Evolutionary conservation across 2,329 filamentous ascomycete species (phyloP).

Genomic region (Byssothecium circinans): DNA sequence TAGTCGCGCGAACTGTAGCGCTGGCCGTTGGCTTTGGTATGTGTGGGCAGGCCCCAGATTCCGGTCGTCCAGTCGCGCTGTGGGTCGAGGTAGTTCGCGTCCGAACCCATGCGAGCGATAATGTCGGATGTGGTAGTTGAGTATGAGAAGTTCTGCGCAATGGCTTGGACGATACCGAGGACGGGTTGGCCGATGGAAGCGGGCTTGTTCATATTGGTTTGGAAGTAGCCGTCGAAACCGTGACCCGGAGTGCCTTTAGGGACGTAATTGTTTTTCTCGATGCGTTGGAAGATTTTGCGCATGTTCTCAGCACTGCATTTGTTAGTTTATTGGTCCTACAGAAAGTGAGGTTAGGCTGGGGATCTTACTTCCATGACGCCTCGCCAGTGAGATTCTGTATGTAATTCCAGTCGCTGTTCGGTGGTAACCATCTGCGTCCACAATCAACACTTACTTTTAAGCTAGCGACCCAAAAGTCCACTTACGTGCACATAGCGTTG

Average conservation of each 20-base stretch:
- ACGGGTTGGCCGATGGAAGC: constrained; percentile 49
- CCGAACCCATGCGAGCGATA: constrained; percentile 46
- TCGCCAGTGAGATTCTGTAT: constrained; percentile 63
- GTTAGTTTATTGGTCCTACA: background rate
- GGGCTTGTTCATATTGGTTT: constrained; percentile 54
- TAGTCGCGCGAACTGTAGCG: constrained; percentile 60
- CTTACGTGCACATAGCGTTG: constrained; percentile 49
- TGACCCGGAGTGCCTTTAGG: constrained; percentile 50
- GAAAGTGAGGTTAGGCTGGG: background rate
- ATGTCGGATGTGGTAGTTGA: constrained; percentile 54
- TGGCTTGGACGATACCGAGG: constrained; percentile 36
- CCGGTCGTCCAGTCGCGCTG: constrained; percentile 52
- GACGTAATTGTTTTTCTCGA: constrained; percentile 59
- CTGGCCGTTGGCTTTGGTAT: constrained; percentile 51
- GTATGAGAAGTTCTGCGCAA: constrained; percentile 37
- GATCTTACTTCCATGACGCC: constrained; percentile 51
- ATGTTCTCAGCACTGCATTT: constrained; percentile 44
- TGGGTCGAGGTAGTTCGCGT: constrained; percentile 54
- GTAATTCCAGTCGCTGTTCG: constrained; percentile 60
- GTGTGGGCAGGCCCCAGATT: constrained; percentile 60
- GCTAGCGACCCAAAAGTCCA: constrained; percentile 33
- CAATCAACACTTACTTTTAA: too few species aligned
- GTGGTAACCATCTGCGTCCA: constrained; percentile 52
- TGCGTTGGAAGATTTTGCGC: constrained; percentile 56
- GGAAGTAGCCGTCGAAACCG: constrained; percentile 60